Conservation (phyloP, 306 rosid species). For the Quercus aquifolioides region DNA sequence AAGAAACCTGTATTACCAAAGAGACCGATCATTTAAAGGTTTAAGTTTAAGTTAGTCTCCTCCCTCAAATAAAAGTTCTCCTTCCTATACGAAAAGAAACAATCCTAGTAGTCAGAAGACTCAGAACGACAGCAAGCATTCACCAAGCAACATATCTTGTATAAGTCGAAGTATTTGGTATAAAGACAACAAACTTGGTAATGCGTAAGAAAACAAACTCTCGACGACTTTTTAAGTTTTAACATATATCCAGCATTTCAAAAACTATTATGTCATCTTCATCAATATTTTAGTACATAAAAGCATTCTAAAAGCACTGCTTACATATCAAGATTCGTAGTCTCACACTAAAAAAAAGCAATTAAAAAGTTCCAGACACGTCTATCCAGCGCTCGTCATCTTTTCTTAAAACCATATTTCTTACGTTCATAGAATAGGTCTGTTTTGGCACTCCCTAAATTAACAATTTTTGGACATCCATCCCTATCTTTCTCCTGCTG, state of each 20-base stretch:
- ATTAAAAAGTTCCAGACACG: not conserved
- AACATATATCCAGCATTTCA: not conserved
- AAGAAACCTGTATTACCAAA: too few species aligned
- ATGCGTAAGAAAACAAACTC: too few species aligned
- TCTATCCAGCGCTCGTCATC: slow-evolving; percentile 30
- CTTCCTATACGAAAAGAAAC: too few species aligned
- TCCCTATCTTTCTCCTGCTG: slow-evolving; percentile 95
- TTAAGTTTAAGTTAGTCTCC: too few species aligned
- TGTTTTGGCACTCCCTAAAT: slow-evolving; percentile 84
- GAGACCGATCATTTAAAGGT: too few species aligned
- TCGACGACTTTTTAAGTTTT: too few species aligned
- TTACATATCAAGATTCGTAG: not conserved
- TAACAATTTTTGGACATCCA: slow-evolving; percentile 93
- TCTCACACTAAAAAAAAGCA: not conserved
- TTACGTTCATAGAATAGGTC: slow-evolving; percentile 83
- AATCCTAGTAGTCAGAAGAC: too few species aligned
- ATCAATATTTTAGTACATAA: not conserved
- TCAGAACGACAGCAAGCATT: too few species aligned
- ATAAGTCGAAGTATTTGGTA: too few species aligned
- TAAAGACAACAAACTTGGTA: too few species aligned
- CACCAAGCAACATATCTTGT: too few species aligned
- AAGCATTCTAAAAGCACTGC: not conserved
- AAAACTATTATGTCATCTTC: not conserved
- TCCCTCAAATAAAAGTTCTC: too few species aligned
- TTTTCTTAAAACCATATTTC: slow-evolving; percentile 90